phyloP scores from a whole-genome alignment of 306 rosid genomes.

The Medicago lupulina region DNA sequence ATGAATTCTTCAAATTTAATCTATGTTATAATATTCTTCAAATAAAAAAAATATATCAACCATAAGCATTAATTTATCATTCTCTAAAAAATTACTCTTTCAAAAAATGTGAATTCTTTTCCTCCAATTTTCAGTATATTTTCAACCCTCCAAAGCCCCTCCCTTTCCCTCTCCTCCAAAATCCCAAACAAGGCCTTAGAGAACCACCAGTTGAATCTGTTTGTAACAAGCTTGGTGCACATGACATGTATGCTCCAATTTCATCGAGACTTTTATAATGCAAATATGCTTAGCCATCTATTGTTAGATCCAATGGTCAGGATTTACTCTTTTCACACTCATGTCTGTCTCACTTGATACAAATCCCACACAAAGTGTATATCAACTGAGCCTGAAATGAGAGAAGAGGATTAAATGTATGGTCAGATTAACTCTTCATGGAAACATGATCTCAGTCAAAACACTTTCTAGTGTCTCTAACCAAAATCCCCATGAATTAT shows the following conservation, averaged over 20 bases:
- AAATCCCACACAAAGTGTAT: neutral
- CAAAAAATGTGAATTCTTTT: too few species aligned
- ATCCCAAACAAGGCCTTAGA: too few species aligned
- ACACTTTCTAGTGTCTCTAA: neutral
- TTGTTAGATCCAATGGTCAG: neutral
- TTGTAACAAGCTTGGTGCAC: neutral
- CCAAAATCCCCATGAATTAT: neutral
- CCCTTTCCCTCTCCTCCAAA: too few species aligned
- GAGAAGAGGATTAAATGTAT: neutral
- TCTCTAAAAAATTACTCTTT: too few species aligned
- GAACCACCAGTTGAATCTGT: neutral
- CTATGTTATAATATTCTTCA: too few species aligned
- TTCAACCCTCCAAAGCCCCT: too few species aligned
- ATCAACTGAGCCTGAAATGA: neutral
- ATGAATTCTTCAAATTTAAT: too few species aligned
- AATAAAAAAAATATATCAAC: too few species aligned
- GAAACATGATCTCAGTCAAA: neutral
- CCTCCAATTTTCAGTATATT: too few species aligned
- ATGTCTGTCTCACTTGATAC: neutral
- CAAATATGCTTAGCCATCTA: neutral
- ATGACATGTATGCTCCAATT: slow-evolving; percentile 3
- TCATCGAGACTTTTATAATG: neutral
- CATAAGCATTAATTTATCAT: too few species aligned
- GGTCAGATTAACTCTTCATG: neutral
- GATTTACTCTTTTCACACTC: neutral